Evolutionary conservation across 768 basidiomycete species (phyloP).

Genomic region (Hydnomerulius pinastri): DNA sequence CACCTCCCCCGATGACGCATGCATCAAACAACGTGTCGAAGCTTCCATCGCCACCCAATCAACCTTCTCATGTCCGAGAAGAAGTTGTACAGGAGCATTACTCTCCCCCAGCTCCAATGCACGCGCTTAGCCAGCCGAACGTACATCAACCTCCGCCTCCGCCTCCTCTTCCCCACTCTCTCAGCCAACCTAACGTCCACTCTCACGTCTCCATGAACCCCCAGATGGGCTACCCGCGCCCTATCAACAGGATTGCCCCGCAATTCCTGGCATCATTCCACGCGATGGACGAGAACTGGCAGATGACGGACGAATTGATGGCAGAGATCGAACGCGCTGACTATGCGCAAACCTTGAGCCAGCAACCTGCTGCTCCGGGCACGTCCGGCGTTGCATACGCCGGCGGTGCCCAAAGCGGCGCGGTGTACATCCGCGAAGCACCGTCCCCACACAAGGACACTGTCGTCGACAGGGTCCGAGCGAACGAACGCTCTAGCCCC

Average conservation of each 20-base stretch:
- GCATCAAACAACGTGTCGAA: constrained; percentile 35
- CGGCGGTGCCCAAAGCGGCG: constrained; percentile 44
- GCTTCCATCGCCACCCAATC: constrained; percentile 29
- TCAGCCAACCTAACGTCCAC: constrained; percentile 30
- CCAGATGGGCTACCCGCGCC: constrained; percentile 60
- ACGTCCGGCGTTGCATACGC: constrained; percentile 49
- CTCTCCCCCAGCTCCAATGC: constrained; percentile 42
- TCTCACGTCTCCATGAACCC: constrained; percentile 33
- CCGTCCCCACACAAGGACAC: constrained; percentile 51
- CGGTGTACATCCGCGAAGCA: constrained; percentile 35
- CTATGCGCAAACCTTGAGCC: constrained; percentile 55
- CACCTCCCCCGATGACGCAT: constrained; percentile 36
- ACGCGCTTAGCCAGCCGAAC: constrained; percentile 31
- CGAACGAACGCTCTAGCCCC: constrained; percentile 54
- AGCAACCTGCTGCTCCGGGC: constrained; percentile 38
- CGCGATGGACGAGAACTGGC: constrained; percentile 57
- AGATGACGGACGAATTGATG: constrained; percentile 69
- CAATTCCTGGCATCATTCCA: constrained; percentile 60
- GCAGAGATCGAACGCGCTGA: constrained; percentile 76
- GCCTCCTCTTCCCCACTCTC: constrained; percentile 39
- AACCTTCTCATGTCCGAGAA: constrained; percentile 32
- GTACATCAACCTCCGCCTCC: constrained; percentile 35
- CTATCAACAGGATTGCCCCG: constrained; percentile 56
- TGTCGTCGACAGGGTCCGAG: constrained; percentile 56
- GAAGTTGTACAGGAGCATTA: constrained; percentile 40